Evolutionary conservation across 768 basidiomycete species (phyloP), one percentile per base, ranked within the genome.

Genomic region (Psilocybe subaeruginosa): DNA sequence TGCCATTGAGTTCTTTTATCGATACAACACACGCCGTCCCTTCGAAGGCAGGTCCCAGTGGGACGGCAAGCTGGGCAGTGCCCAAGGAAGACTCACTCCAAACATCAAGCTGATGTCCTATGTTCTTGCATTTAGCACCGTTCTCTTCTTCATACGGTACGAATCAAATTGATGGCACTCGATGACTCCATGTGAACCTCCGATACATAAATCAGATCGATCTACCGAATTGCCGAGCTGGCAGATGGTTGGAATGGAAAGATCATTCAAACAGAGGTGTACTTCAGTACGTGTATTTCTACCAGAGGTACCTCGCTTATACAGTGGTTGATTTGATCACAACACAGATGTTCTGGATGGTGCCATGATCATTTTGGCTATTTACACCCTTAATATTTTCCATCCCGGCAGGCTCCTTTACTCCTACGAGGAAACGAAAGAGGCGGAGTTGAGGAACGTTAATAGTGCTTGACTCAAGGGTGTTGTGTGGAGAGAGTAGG

Each of bases 1-100:
- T 53, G 76, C 80, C 1, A 50, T 69, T 45, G 85, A 86, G 66
- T 85, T 81, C 71, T 68, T 82, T 62, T 39, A 76, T 3, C 77
- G 82, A 39, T 80, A 76, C 66, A 50, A 72, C 51, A 58, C 65
- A 35, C 70, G 79, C n/a, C 31, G 30, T 2, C 53, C 59, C 16
- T 31, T 41, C 27, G 41, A 8, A 8, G 41, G 41, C 41, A 12
- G 41, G 41, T 5, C 23, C 43, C 17, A 14, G 8, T 29, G 17
- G 37, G 17, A n/a, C 52, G 55, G 12, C 8, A 39, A 8, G n/a
- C 29, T 17, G 14, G 31, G 27, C 19, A 43, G 41, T 16, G 41
- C 41, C 41, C 41, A 43, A 1, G 41, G 41, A n/a, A 43, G 41
- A 43, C 55, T 58, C 43, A 66, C 63, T 5, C 50, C 37, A 1